Evolutionary conservation across 345 rosid genomes (phyloP).

Genomic region (Hibiscus syriacus): DNA sequence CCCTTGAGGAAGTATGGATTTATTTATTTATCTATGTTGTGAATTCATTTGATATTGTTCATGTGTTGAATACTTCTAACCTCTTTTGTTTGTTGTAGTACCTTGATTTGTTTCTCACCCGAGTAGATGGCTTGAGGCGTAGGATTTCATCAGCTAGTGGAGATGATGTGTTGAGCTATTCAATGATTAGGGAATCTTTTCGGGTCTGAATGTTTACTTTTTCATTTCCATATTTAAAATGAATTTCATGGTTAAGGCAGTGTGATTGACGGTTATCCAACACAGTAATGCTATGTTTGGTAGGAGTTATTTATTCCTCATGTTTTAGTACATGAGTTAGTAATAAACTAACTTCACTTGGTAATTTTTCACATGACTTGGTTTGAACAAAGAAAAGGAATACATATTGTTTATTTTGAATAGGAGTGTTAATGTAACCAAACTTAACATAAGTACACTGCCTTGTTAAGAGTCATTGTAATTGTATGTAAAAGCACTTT

Average conservation of each 20-base stretch:
- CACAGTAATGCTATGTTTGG: neutral
- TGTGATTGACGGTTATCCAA: constrained; percentile 8
- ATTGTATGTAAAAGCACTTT: neutral
- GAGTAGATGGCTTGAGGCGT: constrained; percentile 84
- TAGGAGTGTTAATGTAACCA: no score
- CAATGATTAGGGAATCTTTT: constrained; percentile 63
- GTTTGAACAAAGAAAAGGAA: no score
- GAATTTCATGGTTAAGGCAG: constrained; percentile 6
- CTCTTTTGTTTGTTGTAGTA: constrained; percentile 48
- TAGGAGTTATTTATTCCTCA: no score
- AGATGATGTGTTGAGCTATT: constrained; percentile 40
- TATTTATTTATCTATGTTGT: neutral
- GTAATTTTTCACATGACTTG: no score
- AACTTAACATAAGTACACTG: neutral
- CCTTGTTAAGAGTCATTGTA: neutral
- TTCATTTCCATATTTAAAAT: neutral
- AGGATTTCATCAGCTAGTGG: constrained; percentile 41
- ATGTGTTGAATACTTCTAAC: neutral
- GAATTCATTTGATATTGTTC: constrained; percentile 3
- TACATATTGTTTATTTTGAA: no score
- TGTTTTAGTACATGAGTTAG: no score
- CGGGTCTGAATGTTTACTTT: constrained; percentile 43
- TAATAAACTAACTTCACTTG: no score
- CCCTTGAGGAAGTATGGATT: constrained; percentile 66
- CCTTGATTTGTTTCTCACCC: constrained; percentile 71